phyloP scores from a whole-genome alignment of 2,329 filamentous ascomycete species.

The Trichoderma citrinoviride region DNA sequence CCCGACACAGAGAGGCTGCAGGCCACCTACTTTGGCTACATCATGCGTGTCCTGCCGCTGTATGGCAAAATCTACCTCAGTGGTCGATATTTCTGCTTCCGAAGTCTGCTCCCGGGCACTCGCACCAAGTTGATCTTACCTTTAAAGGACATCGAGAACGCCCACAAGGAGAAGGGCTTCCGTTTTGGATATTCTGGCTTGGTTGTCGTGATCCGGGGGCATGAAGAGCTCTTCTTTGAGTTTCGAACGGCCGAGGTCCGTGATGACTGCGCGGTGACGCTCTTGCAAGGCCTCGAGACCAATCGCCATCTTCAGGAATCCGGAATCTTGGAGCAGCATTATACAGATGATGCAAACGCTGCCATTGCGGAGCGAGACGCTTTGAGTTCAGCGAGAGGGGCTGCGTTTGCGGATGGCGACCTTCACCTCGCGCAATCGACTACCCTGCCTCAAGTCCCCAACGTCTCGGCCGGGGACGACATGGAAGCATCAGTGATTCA shows the following conservation, averaged over 20 bases:
- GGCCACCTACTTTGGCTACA: conserved; percentile 86
- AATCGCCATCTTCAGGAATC: conserved; percentile 69
- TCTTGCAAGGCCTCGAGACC: conserved; percentile 74
- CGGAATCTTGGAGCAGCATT: conserved; percentile 62
- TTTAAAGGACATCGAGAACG: conserved; percentile 86
- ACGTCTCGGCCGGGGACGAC: conserved; percentile 80
- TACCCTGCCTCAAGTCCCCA: conserved; percentile 58
- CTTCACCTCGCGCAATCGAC: conserved; percentile 47
- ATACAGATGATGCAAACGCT: conserved; percentile 69
- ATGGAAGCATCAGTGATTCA: conserved; percentile 82
- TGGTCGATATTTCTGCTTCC: conserved; percentile 83
- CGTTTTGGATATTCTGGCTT: conserved; percentile 87
- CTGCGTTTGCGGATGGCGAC: conserved; percentile 51
- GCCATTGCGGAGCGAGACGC: conserved; percentile 79
- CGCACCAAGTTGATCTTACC: conserved; percentile 91
- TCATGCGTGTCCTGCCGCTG: conserved; percentile 84
- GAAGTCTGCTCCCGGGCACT: conserved; percentile 83
- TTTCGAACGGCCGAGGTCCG: conserved; percentile 74
- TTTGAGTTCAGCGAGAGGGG: conserved; percentile 68
- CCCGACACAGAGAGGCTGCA: conserved; percentile 77
- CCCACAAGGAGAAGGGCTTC: conserved; percentile 93
- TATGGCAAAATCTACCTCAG: conserved; percentile 98
- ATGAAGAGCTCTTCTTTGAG: conserved; percentile 96
- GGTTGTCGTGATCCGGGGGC: conserved; percentile 87
- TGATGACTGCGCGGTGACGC: conserved; percentile 83